Conservation (phyloP, 2,329 filamentous ascomycete species). For the Ophiostoma sp. region DNA sequence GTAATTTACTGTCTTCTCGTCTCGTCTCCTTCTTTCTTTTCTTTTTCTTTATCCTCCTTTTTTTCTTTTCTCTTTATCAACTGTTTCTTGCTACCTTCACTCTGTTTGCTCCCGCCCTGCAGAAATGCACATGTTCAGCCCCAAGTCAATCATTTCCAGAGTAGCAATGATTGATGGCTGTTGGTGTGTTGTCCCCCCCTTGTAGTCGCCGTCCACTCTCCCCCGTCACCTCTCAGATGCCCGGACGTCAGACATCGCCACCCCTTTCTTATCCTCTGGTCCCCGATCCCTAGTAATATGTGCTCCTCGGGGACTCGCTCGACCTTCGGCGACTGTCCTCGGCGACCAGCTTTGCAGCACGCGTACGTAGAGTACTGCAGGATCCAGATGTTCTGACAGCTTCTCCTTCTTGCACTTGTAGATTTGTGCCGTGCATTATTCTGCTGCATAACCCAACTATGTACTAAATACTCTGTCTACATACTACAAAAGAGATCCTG, state of each 20-base stretch:
- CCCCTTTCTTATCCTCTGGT: neutral
- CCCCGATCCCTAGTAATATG: neutral
- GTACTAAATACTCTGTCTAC: too few relatives aligned
- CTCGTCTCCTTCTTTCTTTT: conserved; percentile 1
- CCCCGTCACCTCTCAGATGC: neutral
- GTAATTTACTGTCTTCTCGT: neutral
- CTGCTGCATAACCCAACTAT: too few relatives aligned
- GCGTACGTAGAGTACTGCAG: too few relatives aligned
- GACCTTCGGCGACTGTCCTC: neutral
- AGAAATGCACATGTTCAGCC: conserved; percentile 3
- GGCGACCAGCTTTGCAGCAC: neutral
- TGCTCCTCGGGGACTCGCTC: neutral
- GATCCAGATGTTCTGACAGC: neutral
- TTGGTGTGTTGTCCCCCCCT: conserved; percentile 8
- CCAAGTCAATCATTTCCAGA: neutral
- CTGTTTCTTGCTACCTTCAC: neutral
- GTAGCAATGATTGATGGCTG: neutral
- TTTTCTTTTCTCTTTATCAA: neutral
- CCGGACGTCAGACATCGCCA: neutral
- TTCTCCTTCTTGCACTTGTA: too few relatives aligned
- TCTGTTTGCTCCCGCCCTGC: neutral
- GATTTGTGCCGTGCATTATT: too few relatives aligned
- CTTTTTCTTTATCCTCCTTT: neutral
- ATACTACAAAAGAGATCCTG: neutral
- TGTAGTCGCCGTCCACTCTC: neutral